Percentiles rank a stretch among this genome's conserved stretches.
phyloP scores from a whole-genome alignment of 1,139 yeast species.

The Geotrichum bryndzae region DNA sequence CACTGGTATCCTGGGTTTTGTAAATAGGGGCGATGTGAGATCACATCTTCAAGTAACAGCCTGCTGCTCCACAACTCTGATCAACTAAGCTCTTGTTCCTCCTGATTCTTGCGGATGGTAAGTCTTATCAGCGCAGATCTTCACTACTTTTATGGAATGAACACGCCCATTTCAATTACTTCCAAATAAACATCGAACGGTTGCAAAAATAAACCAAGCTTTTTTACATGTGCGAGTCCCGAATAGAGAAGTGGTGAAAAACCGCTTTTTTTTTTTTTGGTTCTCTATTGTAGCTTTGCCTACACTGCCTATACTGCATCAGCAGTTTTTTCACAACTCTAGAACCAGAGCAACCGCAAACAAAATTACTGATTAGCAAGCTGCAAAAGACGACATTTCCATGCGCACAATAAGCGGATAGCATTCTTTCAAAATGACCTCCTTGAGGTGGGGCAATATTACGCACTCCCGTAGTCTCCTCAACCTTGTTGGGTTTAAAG shows the following conservation, averaged over 20 bases:
- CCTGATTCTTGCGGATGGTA: not conserved
- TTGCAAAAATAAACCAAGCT: not conserved
- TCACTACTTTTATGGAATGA: not conserved
- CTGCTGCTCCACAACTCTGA: not conserved
- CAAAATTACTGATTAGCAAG: too few species aligned
- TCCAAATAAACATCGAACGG: not conserved
- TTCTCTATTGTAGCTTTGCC: not conserved
- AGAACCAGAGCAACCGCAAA: too few species aligned
- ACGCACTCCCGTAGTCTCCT: too few species aligned
- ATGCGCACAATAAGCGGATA: too few species aligned
- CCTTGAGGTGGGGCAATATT: too few species aligned
- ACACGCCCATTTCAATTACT: not conserved
- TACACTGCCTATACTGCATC: not conserved
- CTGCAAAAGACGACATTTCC: too few species aligned
- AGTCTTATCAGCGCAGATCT: not conserved
- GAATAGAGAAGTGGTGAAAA: not conserved
- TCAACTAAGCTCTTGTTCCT: not conserved
- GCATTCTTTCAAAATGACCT: too few species aligned
- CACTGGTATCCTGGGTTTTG: too few species aligned
- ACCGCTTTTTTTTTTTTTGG: not conserved
- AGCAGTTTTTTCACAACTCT: too few species aligned
- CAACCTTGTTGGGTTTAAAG: too few species aligned
- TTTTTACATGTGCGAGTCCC: not conserved
- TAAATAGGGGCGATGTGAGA: too few species aligned
- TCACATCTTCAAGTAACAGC: not conserved